Percentiles rank a stretch among this genome's conserved stretches.
Evolutionary conservation across 2,329 filamentous ascomycete genomes (phyloP).

Genomic region (Coniochaeta prunicola): DNA sequence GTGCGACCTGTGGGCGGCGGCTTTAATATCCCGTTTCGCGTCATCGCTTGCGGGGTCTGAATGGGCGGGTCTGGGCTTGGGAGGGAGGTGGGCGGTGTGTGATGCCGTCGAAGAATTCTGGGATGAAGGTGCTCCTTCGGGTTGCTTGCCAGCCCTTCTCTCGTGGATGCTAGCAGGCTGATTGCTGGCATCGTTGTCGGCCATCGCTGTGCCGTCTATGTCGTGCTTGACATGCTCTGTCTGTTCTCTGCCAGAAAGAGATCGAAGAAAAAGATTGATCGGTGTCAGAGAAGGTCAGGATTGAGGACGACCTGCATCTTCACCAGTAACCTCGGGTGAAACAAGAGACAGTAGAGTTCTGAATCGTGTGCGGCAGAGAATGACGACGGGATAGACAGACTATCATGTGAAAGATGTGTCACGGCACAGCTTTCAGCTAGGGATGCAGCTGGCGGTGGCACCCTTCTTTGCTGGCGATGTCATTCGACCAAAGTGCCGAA

Average conservation of each 20-base stretch:
- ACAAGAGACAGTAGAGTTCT: background rate
- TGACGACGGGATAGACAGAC: background rate
- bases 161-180: background rate
- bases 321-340: background rate
- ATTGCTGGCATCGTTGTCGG: conserved; percentile 1
- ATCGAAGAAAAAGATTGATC: background rate
- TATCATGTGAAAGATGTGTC: background rate
- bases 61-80: background rate
- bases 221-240: background rate
- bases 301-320: background rate
- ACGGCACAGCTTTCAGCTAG: background rate
- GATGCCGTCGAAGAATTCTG: background rate
- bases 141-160: background rate
- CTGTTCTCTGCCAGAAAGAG: too few relatives aligned
- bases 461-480: background rate
- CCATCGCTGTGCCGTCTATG: background rate
- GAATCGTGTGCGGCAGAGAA: background rate
- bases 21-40: conserved; percentile 12
- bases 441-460: background rate
- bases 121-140: background rate
- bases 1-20: conserved; percentile 20
- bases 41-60: conserved; percentile 3
- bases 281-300: background rate
- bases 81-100: background rate
- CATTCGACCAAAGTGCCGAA: conserved; percentile 1